Percentiles rank a stretch among this genome's conserved stretches.
Conservation (phyloP, 1,139 yeast genomes). For the Nakaseomyces delphensis region DNA sequence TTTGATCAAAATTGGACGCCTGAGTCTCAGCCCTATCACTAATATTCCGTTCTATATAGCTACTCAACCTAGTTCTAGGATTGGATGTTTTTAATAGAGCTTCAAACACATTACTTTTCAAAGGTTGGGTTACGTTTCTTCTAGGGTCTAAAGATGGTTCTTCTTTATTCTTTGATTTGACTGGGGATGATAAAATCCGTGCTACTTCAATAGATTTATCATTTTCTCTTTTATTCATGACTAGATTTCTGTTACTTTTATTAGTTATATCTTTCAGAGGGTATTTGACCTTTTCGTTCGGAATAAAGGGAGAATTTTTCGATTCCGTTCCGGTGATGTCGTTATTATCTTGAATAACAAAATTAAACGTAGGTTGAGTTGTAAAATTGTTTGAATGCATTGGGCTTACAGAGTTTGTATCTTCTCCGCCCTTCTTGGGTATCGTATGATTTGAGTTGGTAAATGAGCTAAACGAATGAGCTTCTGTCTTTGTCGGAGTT, state of each 20-base stretch:
- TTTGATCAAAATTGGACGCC: neutral
- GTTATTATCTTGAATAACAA: neutral
- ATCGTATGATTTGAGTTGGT: too few relatives aligned
- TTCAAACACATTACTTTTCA: neutral
- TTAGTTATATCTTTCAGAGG: constrained; percentile 16
- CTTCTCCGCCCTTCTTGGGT: too few relatives aligned
- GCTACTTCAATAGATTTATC: constrained; percentile 6
- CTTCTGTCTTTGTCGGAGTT: neutral
- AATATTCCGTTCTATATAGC: neutral
- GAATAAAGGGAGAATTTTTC: neutral
- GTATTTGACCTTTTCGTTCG: neutral
- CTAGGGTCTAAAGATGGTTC: constrained; percentile 26
- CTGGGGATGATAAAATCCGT: constrained; percentile 14
- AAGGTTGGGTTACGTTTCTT: constrained; percentile 20
- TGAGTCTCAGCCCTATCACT: neutral
- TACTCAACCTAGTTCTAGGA: neutral
- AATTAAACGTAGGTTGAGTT: constrained; percentile 2
- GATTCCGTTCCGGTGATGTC: neutral
- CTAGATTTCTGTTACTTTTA: neutral
- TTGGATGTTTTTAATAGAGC: neutral
- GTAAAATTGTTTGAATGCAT: neutral
- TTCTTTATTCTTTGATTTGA: neutral
- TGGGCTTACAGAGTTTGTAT: neutral
- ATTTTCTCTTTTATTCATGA: neutral
- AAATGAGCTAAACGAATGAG: constrained; percentile 2